Evolutionary conservation across 1,139 yeast species (phyloP).

Genomic region (Geotrichum macrosporum): DNA sequence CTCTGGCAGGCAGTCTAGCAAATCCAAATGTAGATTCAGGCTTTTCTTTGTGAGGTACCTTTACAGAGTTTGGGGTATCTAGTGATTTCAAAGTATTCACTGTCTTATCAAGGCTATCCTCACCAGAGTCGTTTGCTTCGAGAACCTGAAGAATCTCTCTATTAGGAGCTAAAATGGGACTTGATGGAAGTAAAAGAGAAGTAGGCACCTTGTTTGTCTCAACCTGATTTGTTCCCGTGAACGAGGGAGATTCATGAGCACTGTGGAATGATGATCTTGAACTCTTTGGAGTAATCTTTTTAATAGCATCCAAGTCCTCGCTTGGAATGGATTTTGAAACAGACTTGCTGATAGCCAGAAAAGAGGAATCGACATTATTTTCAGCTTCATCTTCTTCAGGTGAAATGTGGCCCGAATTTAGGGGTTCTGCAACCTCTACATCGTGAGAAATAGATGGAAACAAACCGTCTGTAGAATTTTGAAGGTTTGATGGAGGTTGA

Average conservation of each 20-base stretch:
- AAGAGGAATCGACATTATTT: too few relatives aligned
- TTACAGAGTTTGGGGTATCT: slow-evolving; percentile 21
- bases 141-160: slow-evolving; percentile 1
- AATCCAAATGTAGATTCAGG: slow-evolving; percentile 37
- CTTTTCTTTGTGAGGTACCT: slow-evolving; percentile 29
- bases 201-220: background rate
- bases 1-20: slow-evolving; percentile 45
- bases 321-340: background rate
- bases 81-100: background rate
- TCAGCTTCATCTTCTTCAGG: slow-evolving; percentile 6
- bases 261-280: background rate
- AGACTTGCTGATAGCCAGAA: slow-evolving; percentile 14
- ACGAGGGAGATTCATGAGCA: slow-evolving; percentile 1
- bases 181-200: slow-evolving; percentile 1
- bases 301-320: background rate
- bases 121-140: too few relatives aligned
- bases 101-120: background rate
- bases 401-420: background rate
- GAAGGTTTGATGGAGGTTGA: background rate
- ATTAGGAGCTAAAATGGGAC: slow-evolving; percentile 1
- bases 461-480: background rate
- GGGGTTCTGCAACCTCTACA: background rate
- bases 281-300: slow-evolving; percentile 2
- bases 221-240: background rate
- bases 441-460: slow-evolving; percentile 1